These are phyloP conservation scores for Arthrobotrys entomopaga DNA, from an alignment of 2,329 filamentous ascomycete species.

Conservation along the genomic window DNA sequence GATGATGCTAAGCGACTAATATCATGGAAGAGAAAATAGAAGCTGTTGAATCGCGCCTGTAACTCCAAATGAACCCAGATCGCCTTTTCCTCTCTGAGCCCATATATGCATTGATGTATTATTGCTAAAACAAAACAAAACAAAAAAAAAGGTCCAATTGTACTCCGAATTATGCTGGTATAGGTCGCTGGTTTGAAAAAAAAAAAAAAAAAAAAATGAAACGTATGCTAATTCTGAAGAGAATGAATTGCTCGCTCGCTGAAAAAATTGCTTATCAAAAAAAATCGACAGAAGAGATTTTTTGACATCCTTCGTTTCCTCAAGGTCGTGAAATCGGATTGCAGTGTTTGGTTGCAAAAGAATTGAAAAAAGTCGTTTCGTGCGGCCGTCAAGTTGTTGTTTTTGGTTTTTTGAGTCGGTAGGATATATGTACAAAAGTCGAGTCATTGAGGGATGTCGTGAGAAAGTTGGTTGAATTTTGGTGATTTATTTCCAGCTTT, in stretches of 20 bases:
- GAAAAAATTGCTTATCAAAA: constrained; percentile 43
- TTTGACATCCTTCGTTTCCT: constrained; percentile 50
- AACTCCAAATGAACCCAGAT: constrained; percentile 47
- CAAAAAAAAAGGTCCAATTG: constrained; percentile 37
- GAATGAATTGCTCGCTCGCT: constrained; percentile 48
- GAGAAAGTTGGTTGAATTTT: constrained; percentile 6
- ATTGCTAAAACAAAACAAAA: constrained; percentile 21
- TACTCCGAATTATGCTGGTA: constrained; percentile 53
- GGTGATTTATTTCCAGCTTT: constrained; percentile 47
- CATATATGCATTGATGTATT: constrained; percentile 48
- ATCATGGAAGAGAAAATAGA: constrained; percentile 14
- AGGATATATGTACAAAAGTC: constrained; percentile 46
- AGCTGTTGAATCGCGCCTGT: constrained; percentile 36
- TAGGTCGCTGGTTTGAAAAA: constrained; percentile 40
- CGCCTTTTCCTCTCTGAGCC: constrained; percentile 9
- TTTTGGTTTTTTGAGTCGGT: constrained; percentile 7
- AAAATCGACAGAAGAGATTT: constrained; percentile 44
- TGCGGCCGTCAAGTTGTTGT: constrained; percentile 41
- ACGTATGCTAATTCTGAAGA: constrained; percentile 30
- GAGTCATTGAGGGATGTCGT: constrained; percentile 20
- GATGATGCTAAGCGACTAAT: constrained; percentile 11
- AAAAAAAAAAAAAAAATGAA: constrained; percentile 9
- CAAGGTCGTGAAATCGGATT: constrained; percentile 49
- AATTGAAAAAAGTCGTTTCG: constrained; percentile 29
- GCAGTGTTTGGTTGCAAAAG: too few relatives aligned